Evolutionary conservation across 1,284 basidiomycete species (phyloP), one percentile per base, ranked within the genome.

Genomic region (Termitomyces sp.): DNA sequence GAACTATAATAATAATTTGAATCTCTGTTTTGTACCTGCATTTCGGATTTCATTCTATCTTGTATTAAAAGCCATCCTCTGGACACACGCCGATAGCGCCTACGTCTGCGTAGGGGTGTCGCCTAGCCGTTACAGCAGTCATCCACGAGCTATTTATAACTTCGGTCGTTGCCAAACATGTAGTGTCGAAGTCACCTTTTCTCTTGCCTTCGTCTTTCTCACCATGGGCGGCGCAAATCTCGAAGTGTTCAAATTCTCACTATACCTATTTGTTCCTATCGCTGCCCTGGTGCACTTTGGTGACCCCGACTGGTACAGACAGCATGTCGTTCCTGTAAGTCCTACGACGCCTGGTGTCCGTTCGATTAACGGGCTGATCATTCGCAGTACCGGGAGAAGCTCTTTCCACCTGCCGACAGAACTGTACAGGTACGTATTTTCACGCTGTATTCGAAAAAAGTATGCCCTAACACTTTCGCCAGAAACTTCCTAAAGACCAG

Each of bases 241-340:
- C 54, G 92, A 94, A 70, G 81, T 94, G 17, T 90, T 93, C 82
- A 92, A 92, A 72, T 94, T 94, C 63, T 84, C 83, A 1, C 74
- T 93, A 33, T 96, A 97, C 72, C 83, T 96, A 56, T 92, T 93
- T 68, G 86, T 95, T 60, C 94, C 94, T 0, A 81, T 95, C 50
- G 77, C 82, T 42, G 84, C 91, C 26, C 84, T 96, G 72, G 73
- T 94, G 51, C 89, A 94, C 68, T 95, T 91, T 66, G 92, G 93
- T 52, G 90, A 94, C 68, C 90, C 92, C 4, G 82, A 89, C 38
- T 97, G 92, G 92, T 96, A 94, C 66, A 76, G 80, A 46, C 75
- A 78, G 43, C 78, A 91, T 62, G 92, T 95, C 40, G 70, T 90
- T 40, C 92, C 93, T 9, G 92, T 92, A 69, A 61, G 88, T 71